phyloP scores from a whole-genome alignment of 1,284 basidiomycete genomes.

The Ustilago esculenta region DNA sequence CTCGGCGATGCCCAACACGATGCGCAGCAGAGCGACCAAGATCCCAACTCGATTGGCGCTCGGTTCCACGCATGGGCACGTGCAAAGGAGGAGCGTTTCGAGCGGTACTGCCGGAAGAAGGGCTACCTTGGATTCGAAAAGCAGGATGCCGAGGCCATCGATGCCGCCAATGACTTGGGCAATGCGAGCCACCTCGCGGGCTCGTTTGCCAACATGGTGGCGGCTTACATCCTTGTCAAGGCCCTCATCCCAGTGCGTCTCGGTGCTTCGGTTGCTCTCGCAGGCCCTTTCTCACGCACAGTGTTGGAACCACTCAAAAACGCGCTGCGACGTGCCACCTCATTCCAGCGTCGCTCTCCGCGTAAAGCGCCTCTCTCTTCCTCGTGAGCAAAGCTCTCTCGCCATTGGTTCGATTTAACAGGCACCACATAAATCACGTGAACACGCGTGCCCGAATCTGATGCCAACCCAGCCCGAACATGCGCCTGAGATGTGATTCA shows the following conservation, averaged over 20 bases:
- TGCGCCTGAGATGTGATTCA: no score
- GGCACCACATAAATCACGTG: slow-evolving; percentile 14
- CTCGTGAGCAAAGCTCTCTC: not conserved
- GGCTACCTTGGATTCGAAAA: slow-evolving; percentile 83
- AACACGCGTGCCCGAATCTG: slow-evolving; percentile 14
- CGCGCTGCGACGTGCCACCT: slow-evolving; percentile 3
- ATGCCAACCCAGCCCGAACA: no score
- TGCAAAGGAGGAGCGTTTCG: slow-evolving; percentile 71
- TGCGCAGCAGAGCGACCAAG: slow-evolving; percentile 2
- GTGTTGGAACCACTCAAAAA: slow-evolving; percentile 73
- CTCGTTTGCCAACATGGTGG: slow-evolving; percentile 69
- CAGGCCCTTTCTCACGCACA: slow-evolving; percentile 78
- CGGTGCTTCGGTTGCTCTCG: slow-evolving; percentile 77
- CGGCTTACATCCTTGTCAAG: slow-evolving; percentile 87
- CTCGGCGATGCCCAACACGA: slow-evolving; percentile 13
- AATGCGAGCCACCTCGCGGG: slow-evolving; percentile 70
- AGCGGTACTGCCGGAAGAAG: slow-evolving; percentile 79
- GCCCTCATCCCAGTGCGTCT: slow-evolving; percentile 80
- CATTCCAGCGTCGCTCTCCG: not conserved
- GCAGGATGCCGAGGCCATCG: slow-evolving; percentile 54
- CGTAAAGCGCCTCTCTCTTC: not conserved
- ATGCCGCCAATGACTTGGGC: slow-evolving; percentile 45
- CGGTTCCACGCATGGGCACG: slow-evolving; percentile 30
- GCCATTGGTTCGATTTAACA: slow-evolving; percentile 11
- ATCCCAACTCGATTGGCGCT: slow-evolving; percentile 1